Evolutionary conservation across 2,329 filamentous ascomycete species (phyloP), one percentile per base, ranked within the genome.

Genomic region (Teratosphaeria destructans): DNA sequence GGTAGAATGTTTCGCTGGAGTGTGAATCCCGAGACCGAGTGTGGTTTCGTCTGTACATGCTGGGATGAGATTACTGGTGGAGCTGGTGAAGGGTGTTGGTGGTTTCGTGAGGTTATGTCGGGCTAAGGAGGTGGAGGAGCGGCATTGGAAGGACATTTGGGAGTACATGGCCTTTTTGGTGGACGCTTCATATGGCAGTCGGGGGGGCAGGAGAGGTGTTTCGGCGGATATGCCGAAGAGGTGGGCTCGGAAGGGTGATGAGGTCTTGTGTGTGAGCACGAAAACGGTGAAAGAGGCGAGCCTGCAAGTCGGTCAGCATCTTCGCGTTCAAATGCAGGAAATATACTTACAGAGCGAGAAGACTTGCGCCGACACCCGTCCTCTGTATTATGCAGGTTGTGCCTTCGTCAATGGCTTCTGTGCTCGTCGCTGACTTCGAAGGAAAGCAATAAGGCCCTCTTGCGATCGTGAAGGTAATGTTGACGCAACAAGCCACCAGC

Each of bases 61-160:
- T 10, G 63, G 57, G 12, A 62, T 56, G 4, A 65, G 60, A 32
- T 59, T 47, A 19, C 43, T 35, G 12, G 32, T 60, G 34, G 63
- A 64, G 27, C 35, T 35, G 55, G 39, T 60, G 29, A 52, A 55
- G 27, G 57, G 58, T 27, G 58, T 52, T 0, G 59, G 43, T 11
- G 43, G 43, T n/a, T 8, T 49, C 1, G 43, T 39, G 11, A 64
- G 56, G 3, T 63, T 66, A 32, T 61, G 57, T 4, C 63, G 61
- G 3, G 65, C 64, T 2, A 70, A 62, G 0, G 67, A 67, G 3
- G 62, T 62, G 1, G 68, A 67, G 10, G 69, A 68, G 34, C 67
- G 64, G 61, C 69, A 70, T 58, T 70, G 68, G 62, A 70, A 69
- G 3, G 69, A 69, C 65, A 69, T 67, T n/a, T 69, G 65, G 10